Evolutionary conservation across 441 rosid genomes (phyloP), one percentile per base, ranked within the genome.

Genomic region (Breynia disticha): DNA sequence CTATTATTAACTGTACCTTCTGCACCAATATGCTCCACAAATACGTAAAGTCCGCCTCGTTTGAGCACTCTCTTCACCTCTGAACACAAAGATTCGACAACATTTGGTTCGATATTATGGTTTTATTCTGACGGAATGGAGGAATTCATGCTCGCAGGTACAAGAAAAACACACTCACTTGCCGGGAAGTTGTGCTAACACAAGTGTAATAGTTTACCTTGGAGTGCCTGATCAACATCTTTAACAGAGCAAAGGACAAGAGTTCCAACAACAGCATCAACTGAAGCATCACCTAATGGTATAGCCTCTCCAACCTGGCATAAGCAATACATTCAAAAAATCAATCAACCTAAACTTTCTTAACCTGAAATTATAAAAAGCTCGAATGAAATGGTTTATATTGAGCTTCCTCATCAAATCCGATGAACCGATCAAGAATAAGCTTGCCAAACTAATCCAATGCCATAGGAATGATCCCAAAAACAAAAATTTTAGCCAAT

Each of bases 21-120:
- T 2, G 97, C 97, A 44, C 95, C 91, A 56, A 86, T 88, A 65
- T 93, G 97, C 71, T 93, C 98, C 54, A 88, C 79, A 56, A 93
- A 88, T 41, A 88, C 7, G 68, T 79, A 93, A 50, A 63, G 44
- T 60, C 95, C 97, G 16, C 88, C 88, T 1, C 95, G 97, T 72
- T 71, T 93, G 39, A 93, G 73, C 71, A 86, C 80, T 70, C 97
- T 75, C 73, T 73, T 79, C 49, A 88, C 73, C 81, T 91, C 98
- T 91, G 63, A 24, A 66, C 20, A 60, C 22, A 13, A 43, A 54
- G 61, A 35, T 41, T 60, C 48, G 11, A 39, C 43, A 39, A 14
- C 11, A 39, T 39, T 9, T 14, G 43, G 9, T 39, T 39, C 43
- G 15, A 10, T 39, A 39, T 24, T 2, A 24, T 3, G 3, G 32